Percentiles rank a stretch among this genome's conserved stretches.
These are phyloP conservation scores for Carex pumila DNA, from an alignment of 176 grass and related monocot species.

Conservation along the genomic window DNA sequence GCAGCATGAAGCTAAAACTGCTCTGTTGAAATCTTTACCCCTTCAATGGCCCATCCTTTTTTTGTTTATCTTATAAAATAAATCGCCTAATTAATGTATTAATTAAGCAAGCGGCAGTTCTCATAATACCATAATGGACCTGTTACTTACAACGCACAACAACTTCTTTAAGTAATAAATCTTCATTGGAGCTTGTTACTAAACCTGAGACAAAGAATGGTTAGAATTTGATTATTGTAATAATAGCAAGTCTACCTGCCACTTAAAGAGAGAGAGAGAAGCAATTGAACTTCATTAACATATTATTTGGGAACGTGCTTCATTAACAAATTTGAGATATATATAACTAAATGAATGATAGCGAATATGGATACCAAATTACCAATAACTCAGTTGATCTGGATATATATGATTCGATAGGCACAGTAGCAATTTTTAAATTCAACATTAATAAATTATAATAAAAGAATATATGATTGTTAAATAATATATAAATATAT, in stretches of 20 bases:
- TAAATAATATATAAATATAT: too few species aligned
- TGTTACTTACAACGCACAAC: conserved; percentile 19
- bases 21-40: too few species aligned
- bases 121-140: conserved; percentile 11
- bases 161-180: neutral
- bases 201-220: conserved; percentile 15
- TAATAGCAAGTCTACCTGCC: neutral
- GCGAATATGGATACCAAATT: neutral
- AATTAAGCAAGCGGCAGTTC: neutral
- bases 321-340: neutral
- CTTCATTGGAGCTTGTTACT: neutral
- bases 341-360: neutral
- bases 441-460: neutral
- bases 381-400: neutral
- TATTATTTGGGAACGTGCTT: conserved; percentile 5
- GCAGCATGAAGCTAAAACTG: too few species aligned
- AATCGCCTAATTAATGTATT: neutral
- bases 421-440: neutral
- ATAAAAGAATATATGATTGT: too few species aligned
- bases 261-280: conserved; percentile 2
- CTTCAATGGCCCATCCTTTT: neutral
- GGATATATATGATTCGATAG: neutral
- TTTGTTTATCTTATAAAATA: neutral
- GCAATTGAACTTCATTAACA: neutral
- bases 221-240: conserved; percentile 12